Base-by-base conservation (phyloP, 306 rosid species). In the Herpetospermum pedunculosum region DNA sequence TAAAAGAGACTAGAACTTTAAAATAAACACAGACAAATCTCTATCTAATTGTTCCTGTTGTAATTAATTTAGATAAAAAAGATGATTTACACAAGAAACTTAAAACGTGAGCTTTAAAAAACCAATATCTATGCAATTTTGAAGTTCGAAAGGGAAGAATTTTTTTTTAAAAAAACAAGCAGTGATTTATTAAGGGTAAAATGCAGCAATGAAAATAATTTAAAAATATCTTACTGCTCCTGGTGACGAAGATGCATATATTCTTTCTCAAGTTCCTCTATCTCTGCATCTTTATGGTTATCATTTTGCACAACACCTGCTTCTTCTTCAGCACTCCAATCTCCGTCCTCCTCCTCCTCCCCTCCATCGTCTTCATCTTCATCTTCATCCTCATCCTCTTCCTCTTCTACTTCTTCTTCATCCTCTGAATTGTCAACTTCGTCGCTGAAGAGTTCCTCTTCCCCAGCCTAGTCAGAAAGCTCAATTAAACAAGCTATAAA, bases 251-350 rank as follows among this genome's bases (percentile, higher is more conserved):
- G 88, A 76, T 79, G 82, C 80, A 70, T 80, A 62, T 86, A 89
- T 80, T 90, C 91, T 79, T 91, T 85, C 85, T 91, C 94, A 46
- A 91, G 96, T 34, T 87, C 85, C 72, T 86, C 94, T 90, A 93
- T 77, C 78, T 89, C 97, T n/a, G 85, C 90, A 76, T 81, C 88
- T 44, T 72, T 76, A 15, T 55, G 13, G 5, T 12, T 40, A 29
- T 37, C 32, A 32, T 49, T 30, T 13, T 52, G 62, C 84, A 73
- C 70, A 41, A 62, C 79, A 74, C 44, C 78, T 46, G 26, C 60
- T n/a, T 80, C 85, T 35, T 9, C 76, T 40, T 28, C 77, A 29
- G 38, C 82, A 29, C 77, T 84, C 28, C 40, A 75, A 8, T 44
- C 88, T 8, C 81, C 90, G 9, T 77, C 83, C 0, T 75, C 84